Percentiles rank a stretch among this genome's conserved stretches.
Conservation (phyloP, 2,329 filamentous ascomycete genomes). For the Huntiella bhutanensis region DNA sequence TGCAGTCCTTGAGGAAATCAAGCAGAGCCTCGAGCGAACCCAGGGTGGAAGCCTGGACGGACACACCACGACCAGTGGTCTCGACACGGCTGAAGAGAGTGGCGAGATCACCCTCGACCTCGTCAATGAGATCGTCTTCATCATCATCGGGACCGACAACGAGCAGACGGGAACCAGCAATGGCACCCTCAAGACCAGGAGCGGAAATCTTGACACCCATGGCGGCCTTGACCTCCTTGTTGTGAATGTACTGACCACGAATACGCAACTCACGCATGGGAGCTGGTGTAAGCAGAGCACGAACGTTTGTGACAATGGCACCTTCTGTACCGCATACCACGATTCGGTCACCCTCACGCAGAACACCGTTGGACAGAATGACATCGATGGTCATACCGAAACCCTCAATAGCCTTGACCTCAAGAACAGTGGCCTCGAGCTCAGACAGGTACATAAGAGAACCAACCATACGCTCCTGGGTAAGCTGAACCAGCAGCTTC, state of each 20-base stretch:
- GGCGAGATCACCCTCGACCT: slow-evolving; percentile 88
- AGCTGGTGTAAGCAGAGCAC: slow-evolving; percentile 81
- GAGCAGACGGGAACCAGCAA: slow-evolving; percentile 84
- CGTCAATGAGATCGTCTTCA: slow-evolving; percentile 88
- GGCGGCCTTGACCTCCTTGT: slow-evolving; percentile 97
- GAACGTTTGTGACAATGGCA: slow-evolving; percentile 83
- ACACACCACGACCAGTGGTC: slow-evolving; percentile 83
- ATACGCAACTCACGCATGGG: slow-evolving; percentile 85
- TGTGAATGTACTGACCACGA: slow-evolving; percentile 93
- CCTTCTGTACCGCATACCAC: slow-evolving; percentile 95
- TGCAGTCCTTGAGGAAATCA: slow-evolving; percentile 86
- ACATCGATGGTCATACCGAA: slow-evolving; percentile 98
- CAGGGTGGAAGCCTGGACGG: slow-evolving; percentile 89
- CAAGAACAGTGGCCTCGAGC: slow-evolving; percentile 90
- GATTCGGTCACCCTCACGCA: slow-evolving; percentile 84
- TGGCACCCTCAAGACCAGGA: slow-evolving; percentile 85
- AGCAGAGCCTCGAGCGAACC: slow-evolving; percentile 90
- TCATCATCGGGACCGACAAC: slow-evolving; percentile 92
- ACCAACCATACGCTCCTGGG: slow-evolving; percentile 92
- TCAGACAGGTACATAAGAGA: slow-evolving; percentile 97
- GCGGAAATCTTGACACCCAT: slow-evolving; percentile 98
- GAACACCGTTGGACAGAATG: slow-evolving; percentile 83
- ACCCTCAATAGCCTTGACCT: slow-evolving; percentile 98
- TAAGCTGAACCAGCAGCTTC: slow-evolving; percentile 79
- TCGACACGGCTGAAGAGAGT: slow-evolving; percentile 80